Conservation (phyloP, 2,329 filamentous ascomycete genomes). For the Xylaria polymorpha region DNA sequence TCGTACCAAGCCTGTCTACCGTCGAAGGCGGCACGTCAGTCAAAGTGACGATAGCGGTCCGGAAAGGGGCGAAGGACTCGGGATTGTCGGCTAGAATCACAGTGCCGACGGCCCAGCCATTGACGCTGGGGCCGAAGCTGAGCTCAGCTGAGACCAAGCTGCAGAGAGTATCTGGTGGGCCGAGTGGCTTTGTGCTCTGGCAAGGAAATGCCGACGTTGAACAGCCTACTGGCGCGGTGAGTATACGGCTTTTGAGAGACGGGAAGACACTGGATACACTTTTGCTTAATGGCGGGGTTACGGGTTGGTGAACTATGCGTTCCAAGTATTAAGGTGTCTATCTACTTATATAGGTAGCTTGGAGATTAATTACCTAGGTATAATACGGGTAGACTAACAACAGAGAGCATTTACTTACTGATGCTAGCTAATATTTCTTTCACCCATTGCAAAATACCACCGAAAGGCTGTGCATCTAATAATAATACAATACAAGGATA, state of each 20-base stretch:
- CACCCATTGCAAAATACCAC: too few relatives aligned
- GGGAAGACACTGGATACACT: conserved; percentile 40
- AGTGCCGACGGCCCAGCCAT: conserved; percentile 40
- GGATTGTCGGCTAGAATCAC: conserved; percentile 35
- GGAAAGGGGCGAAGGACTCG: conserved; percentile 24
- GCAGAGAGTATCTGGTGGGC: conserved; percentile 14
- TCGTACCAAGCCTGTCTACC: conserved; percentile 41
- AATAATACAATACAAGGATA: too few relatives aligned
- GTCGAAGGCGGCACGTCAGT: conserved; percentile 26
- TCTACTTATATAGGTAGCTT: background rate
- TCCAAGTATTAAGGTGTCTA: background rate
- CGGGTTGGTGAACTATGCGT: conserved; percentile 41
- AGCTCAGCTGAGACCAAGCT: conserved; percentile 30
- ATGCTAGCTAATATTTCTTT: too few relatives aligned
- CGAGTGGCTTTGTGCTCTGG: conserved; percentile 33
- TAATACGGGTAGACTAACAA: background rate
- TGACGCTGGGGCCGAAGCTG: conserved; percentile 44
- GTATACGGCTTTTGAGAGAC: conserved; percentile 39
- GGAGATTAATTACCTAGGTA: background rate
- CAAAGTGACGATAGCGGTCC: conserved; percentile 39
- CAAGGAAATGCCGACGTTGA: conserved; percentile 37
- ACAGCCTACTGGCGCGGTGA: conserved; percentile 41
- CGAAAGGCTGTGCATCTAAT: too few relatives aligned
- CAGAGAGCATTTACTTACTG: too few relatives aligned
- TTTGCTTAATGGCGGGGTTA: conserved; percentile 43